These are phyloP conservation scores for Trametes gibbosa DNA, from an alignment of 768 basidiomycete species.

Conservation along the genomic window DNA sequence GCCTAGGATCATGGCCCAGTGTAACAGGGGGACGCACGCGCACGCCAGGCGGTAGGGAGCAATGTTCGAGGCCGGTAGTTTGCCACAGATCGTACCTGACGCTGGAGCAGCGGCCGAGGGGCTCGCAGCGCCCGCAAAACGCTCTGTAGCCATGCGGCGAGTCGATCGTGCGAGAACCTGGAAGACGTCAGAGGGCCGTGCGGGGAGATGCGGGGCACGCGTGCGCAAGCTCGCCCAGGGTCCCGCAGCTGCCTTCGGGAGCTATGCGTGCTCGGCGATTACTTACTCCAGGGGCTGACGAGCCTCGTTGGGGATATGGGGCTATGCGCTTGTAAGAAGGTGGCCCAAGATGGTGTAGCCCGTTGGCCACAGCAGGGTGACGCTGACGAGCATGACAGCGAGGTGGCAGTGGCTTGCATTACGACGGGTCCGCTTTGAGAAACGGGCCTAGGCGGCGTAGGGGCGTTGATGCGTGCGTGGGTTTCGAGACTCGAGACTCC, in stretches of 20 bases:
- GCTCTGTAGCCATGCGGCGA: background rate
- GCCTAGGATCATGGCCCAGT: too few species aligned
- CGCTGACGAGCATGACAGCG: too few species aligned
- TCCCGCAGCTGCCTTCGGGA: background rate
- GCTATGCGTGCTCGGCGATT: background rate
- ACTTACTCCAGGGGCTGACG: background rate
- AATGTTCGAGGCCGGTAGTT: background rate
- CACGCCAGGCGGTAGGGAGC: background rate
- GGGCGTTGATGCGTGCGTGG: too few species aligned
- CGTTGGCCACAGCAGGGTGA: too few species aligned
- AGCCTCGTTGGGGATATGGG: background rate
- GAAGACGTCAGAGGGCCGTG: slow-evolving; percentile 9
- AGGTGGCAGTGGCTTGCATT: too few species aligned
- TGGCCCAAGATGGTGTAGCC: background rate
- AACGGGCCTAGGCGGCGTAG: too few species aligned
- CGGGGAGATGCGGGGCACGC: slow-evolving; percentile 13
- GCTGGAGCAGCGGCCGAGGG: background rate
- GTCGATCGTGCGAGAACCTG: slow-evolving; percentile 9
- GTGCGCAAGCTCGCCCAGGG: background rate
- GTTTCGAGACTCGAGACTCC: too few species aligned
- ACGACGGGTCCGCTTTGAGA: too few species aligned
- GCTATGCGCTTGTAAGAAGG: background rate
- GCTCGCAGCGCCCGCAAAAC: background rate
- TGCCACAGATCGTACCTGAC: slow-evolving; percentile 1
- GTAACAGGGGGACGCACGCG: background rate